Evolutionary conservation across 2,329 filamentous ascomycete genomes (phyloP).

Genomic region (Pyrenophora seminiperda): DNA sequence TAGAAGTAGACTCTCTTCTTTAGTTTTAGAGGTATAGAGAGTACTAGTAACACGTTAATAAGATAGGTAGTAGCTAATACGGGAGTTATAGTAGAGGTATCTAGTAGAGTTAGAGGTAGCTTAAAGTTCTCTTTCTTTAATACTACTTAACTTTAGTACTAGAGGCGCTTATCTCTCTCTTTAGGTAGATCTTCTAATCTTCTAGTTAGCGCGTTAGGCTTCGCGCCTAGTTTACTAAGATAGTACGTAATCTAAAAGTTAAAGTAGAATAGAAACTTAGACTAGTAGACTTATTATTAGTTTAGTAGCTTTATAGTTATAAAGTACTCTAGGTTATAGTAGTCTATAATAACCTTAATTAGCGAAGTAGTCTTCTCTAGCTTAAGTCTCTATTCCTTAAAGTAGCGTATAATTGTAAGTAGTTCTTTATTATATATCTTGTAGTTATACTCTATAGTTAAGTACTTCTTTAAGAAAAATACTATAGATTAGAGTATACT

Average conservation of each 20-base stretch:
- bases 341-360: conserved; percentile 34
- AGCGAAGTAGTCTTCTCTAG: conserved; percentile 14
- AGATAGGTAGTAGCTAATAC: not conserved
- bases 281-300: conserved; percentile 30
- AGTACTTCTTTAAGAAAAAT: conserved; percentile 32
- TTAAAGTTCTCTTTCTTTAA: too few relatives aligned
- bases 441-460: conserved; percentile 37
- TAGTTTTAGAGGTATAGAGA: too few relatives aligned
- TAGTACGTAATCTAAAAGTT: not conserved
- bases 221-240: not conserved
- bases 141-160: too few relatives aligned
- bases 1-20: too few relatives aligned
- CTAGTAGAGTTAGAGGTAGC: not conserved
- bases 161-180: too few relatives aligned
- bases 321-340: conserved; percentile 40
- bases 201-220: conserved; percentile 1
- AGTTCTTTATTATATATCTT: conserved; percentile 47
- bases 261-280: conserved; percentile 4
- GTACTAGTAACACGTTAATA: too few relatives aligned
- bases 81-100: too few relatives aligned
- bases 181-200: not conserved
- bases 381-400: conserved; percentile 30
- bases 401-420: conserved; percentile 36
- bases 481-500: conserved; percentile 17
- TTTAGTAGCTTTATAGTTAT: conserved; percentile 33